Base-by-base conservation (phyloP, 371 early-diverging fungal species). In the Mucor plumbeus region DNA sequence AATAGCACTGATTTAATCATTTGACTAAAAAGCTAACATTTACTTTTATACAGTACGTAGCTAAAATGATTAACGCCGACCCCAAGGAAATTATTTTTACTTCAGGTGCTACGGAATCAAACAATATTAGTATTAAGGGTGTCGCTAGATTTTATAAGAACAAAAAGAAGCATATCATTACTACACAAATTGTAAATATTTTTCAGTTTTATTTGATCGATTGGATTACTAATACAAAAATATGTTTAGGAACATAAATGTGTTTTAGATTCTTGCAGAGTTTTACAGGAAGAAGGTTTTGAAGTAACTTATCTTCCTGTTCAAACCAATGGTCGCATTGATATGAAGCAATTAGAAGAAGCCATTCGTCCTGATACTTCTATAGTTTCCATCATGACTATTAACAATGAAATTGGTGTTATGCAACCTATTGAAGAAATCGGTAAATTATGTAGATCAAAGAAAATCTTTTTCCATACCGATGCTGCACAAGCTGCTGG, bases 401-500 rank as follows among this genome's bases (percentile, higher is more conserved):
- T 99, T 50, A 99, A 99, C 82, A 99, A 99, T 79, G 99, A 99
- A 83, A 99, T 99, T 77, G 99, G 99, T 64, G 95, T 96, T 15
- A 91, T 99, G 59, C 97, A 99, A 76, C 98, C 99, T n/a, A 73
- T 99, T 65, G 89, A 84, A 61, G 97, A 96, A 70, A 99, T 99
- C 81, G 99, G 94, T 50, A 81, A 85, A 56, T 74, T 98, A 40
- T 97, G 97, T 80, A 90, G 94, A 19, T 84, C 86, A 26, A 89
- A 90, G 64, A 95, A 95, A 75, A 82, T 98, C 41, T 97, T 96
- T 70, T 96, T 98, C 88, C 97, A 99, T 73, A 97, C 98, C 11
- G 99, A 99, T 83, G 99, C 99, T n/a, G 99, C 99, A 5, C 99
- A 99, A 80, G 99, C 99, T 13, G 89, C 94, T 17, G 99, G 99